Base-by-base conservation (phyloP, 2,329 filamentous ascomycete species). In the Hypomyces perniciosus region DNA sequence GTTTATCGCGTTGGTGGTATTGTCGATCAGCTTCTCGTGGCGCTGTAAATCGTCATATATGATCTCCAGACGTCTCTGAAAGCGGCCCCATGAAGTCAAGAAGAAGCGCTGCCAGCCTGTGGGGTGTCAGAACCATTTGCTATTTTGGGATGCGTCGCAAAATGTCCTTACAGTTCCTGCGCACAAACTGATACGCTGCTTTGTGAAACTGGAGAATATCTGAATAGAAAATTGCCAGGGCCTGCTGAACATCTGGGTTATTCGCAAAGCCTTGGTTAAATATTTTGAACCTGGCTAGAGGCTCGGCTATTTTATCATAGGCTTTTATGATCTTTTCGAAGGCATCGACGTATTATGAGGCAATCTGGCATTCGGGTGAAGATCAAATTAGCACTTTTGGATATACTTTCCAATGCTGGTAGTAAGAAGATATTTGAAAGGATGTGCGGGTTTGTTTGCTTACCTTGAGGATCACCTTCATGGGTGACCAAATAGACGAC, bases 181-280 rank as follows among this genome's bases (percentile, higher is more conserved):
- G 60, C 13, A 78, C 65, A 39, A 76, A 76, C 10, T 68, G 68
- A 51, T 79, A 78, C 0, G 73, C 72, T 3, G 68, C 43, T 26
- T 67, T 67, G 45, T 79, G 75, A 35, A 78, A 78, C 9, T 69
- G 53, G 0, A 78, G 60, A 20, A 78, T 75, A n/a, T 78, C 72
- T 1, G 66, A 59, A 38, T 78, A 78, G 31, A 75, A 72, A 0
- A 72, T 51, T 0, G 70, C 72, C 0, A 78, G 53, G 0, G 69
- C 65, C 8, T 68, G 56, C 33, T 76, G 70, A 31, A 78, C 69
- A 0, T 68, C 58, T 0, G 53, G 30, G 5, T 72, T 57, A 0
- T 46, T 48, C 1, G 37, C 42, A 20, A 72, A 73, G 0, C 64
- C 54, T 1, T 58, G 6, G 2, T 57, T 52, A 0, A 76, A 59